Conservation (phyloP, 768 basidiomycete species). For the Leccinum aurantiacum region DNA sequence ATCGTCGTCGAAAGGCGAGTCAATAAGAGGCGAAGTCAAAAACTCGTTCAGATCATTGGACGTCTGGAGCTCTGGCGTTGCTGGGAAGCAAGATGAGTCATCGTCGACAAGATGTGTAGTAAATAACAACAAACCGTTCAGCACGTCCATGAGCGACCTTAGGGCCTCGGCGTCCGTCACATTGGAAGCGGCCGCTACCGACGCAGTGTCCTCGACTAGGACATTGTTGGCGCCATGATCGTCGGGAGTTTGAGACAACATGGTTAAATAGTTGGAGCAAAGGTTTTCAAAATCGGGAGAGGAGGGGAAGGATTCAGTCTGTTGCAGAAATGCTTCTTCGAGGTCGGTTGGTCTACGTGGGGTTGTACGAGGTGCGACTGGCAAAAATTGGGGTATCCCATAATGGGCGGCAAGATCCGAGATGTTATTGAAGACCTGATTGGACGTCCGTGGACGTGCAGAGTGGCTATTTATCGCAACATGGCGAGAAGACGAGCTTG, state of each 20-base stretch:
- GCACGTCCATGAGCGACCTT: conserved; percentile 39
- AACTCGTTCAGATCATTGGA: conserved; percentile 41
- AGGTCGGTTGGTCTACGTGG: conserved; percentile 41
- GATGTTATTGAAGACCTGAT: conserved; percentile 60
- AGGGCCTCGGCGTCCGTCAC: conserved; percentile 33
- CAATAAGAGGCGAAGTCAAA: conserved; percentile 47
- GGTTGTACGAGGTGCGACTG: conserved; percentile 63
- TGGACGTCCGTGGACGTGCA: conserved; percentile 68
- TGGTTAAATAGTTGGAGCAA: conserved; percentile 64
- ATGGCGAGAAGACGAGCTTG: conserved; percentile 54
- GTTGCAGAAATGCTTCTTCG: conserved; percentile 34
- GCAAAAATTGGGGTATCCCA: conserved; percentile 74
- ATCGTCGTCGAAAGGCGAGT: conserved; percentile 47
- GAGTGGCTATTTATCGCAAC: conserved; percentile 52
- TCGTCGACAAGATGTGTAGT: accelerated
- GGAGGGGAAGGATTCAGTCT: conserved; percentile 24
- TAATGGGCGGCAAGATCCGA: conserved; percentile 73
- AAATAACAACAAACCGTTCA: conserved; percentile 34
- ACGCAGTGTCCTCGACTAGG: conserved; percentile 28
- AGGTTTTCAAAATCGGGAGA: conserved; percentile 45
- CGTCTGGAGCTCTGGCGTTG: conserved; percentile 41
- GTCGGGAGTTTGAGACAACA: conserved; percentile 56
- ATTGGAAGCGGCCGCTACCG: conserved; percentile 21
- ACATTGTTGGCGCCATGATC: conserved; percentile 38
- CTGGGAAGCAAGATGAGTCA: conserved; percentile 5